phyloP scores from a whole-genome alignment of 1,284 basidiomycete species.

The Austroboletus niveus region DNA sequence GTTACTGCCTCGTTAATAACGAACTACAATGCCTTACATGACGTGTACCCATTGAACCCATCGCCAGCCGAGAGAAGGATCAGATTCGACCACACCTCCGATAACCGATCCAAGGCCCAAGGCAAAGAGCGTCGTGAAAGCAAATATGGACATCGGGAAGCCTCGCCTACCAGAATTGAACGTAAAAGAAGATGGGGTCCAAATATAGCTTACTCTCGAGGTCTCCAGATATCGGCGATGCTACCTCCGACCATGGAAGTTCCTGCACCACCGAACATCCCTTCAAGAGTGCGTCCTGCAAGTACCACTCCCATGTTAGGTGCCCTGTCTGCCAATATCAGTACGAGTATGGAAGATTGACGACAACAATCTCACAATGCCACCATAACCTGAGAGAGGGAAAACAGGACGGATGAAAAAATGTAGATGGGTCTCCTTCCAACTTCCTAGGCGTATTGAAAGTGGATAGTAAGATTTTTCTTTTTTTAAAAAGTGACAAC shows the following conservation, averaged over 20 bases:
- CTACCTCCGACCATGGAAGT: conserved; percentile 61
- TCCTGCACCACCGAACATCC: conserved; percentile 45
- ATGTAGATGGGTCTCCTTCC: conserved; percentile 49
- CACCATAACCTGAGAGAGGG: conserved; percentile 38
- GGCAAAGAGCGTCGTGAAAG: conserved; percentile 43
- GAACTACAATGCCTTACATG: neutral
- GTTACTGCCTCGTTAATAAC: neutral
- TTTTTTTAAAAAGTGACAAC: neutral
- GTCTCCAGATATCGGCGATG: conserved; percentile 46
- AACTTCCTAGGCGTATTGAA: conserved; percentile 34
- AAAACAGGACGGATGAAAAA: conserved; percentile 37
- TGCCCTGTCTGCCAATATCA: conserved; percentile 13
- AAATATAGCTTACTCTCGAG: conserved; percentile 21
- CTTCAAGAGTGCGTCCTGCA: conserved; percentile 22
- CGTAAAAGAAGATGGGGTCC: neutral
- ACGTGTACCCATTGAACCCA: conserved; percentile 65
- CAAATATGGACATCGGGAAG: conserved; percentile 55
- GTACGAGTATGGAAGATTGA: neutral
- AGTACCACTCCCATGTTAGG: conserved; percentile 27
- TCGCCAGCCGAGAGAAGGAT: conserved; percentile 52
- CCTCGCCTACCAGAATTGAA: conserved; percentile 41
- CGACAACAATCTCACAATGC: conserved; percentile 36
- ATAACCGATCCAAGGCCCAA: conserved; percentile 54
- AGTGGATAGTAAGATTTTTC: neutral
- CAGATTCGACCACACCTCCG: conserved; percentile 55